A percentile compares a stretch with the other conserved stretches of the same genome.
Evolutionary conservation across 306 rosid genomes (phyloP).

Genomic region (Cyclanthera cordifolia): DNA sequence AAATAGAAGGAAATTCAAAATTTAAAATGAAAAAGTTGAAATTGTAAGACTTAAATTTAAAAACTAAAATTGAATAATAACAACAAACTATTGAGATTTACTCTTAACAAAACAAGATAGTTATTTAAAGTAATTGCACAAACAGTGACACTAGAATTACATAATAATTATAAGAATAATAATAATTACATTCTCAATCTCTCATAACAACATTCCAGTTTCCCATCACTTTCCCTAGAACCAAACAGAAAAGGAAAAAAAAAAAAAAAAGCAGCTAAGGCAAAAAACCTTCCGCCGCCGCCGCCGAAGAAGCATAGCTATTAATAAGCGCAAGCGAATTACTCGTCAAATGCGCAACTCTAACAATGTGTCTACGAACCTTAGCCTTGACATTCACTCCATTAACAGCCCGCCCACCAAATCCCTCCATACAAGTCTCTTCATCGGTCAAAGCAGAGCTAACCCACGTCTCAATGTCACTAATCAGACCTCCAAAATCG

Average conservation of each 20-base stretch:
- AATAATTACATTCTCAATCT: constrained; percentile 1
- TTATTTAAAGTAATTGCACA: neutral
- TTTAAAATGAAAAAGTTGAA: too few species aligned
- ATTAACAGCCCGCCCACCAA: constrained; percentile 1
- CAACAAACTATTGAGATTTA: too few species aligned
- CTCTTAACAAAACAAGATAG: too few species aligned
- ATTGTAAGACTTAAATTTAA: too few species aligned
- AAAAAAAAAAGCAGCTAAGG: neutral
- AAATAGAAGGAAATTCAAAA: too few species aligned
- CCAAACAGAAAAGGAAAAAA: neutral
- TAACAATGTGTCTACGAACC: constrained; percentile 16
- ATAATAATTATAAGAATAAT: neutral
- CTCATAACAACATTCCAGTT: neutral
- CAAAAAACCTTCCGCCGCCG: neutral
- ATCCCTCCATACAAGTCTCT: constrained; percentile 34
- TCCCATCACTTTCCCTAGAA: neutral
- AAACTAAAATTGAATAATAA: too few species aligned
- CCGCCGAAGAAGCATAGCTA: constrained; percentile 22
- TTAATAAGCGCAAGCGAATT: constrained; percentile 35
- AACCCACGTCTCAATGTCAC: constrained; percentile 34
- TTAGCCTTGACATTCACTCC: constrained; percentile 14
- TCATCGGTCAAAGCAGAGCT: constrained; percentile 33
- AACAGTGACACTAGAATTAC: neutral
- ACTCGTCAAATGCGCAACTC: constrained; percentile 27
- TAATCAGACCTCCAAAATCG: constrained; percentile 16